Evolutionary conservation across 169 alveolate genomes (phyloP).

Genomic region (Sarcocystis neurona): DNA sequence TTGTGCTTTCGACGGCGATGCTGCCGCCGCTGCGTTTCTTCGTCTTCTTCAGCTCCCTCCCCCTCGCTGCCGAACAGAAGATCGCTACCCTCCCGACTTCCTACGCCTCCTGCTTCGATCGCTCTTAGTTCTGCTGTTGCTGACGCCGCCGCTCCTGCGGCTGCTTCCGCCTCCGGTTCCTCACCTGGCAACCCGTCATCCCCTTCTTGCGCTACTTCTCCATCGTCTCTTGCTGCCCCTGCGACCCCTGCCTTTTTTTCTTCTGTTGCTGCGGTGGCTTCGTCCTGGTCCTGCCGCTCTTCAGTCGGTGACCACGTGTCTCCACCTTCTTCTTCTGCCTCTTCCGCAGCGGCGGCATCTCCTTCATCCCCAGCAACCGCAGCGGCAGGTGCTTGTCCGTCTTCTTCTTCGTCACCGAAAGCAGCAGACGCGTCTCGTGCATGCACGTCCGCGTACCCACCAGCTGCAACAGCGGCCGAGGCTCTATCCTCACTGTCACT

Average conservation of each 20-base stretch:
- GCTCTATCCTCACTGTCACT: too few relatives aligned
- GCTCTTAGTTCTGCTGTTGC: not conserved
- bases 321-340: not conserved
- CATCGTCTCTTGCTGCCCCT: not conserved
- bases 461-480: not conserved
- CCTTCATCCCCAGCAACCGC: not conserved
- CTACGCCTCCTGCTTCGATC: not conserved
- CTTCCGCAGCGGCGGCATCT: too few relatives aligned
- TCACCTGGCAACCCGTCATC: not conserved
- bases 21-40: not conserved
- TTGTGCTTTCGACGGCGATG: not conserved
- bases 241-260: too few relatives aligned
- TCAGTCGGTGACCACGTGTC: not conserved
- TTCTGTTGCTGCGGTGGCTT: not conserved
- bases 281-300: not conserved
- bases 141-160: not conserved
- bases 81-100: not conserved
- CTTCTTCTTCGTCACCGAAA: not conserved
- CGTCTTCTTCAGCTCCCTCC: not conserved
- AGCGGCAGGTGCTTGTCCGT: not conserved
- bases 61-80: not conserved
- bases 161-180: not conserved
- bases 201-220: not conserved
- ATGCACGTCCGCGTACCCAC: not conserved
- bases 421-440: not conserved